These are phyloP conservation scores for Mycena galopus DNA, from an alignment of 768 basidiomycete species.

Conservation along the genomic window DNA sequence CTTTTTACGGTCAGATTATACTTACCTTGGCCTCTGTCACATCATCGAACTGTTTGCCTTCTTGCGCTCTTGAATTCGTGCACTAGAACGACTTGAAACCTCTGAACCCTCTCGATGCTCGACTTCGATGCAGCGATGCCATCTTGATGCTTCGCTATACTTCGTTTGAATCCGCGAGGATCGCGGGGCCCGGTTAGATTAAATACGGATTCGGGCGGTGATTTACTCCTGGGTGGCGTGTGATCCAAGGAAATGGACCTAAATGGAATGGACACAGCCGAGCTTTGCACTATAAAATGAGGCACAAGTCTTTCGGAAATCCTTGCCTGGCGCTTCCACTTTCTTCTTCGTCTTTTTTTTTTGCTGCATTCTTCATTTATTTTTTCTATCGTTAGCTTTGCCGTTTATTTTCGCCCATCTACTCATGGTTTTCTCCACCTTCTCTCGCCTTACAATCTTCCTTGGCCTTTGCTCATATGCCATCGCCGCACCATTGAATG, in stretches of 20 bases:
- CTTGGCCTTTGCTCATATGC: constrained; percentile 8
- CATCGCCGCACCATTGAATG: constrained; percentile 12
- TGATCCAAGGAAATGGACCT: no score
- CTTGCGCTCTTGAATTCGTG: no score
- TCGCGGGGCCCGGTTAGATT: no score
- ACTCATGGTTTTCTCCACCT: neutral
- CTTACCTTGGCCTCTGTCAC: no score
- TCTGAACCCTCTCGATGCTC: no score
- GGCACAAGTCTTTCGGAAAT: neutral
- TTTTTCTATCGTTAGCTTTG: neutral
- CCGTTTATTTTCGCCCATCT: neutral
- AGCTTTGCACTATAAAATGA: neutral
- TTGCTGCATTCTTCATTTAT: neutral
- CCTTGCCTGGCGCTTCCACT: constrained; percentile 6
- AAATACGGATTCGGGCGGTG: no score
- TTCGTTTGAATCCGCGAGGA: no score
- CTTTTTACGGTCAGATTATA: no score
- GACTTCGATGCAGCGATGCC: no score
- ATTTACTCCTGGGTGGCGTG: neutral
- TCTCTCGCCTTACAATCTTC: constrained; percentile 6
- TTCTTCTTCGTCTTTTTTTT: neutral
- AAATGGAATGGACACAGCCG: neutral
- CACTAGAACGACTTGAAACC: no score
- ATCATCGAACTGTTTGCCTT: no score
- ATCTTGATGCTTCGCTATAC: no score